Evolutionary conservation across 306 rosid species (phyloP), one percentile per base, ranked within the genome.

Genomic region (Datisca glomerata): DNA sequence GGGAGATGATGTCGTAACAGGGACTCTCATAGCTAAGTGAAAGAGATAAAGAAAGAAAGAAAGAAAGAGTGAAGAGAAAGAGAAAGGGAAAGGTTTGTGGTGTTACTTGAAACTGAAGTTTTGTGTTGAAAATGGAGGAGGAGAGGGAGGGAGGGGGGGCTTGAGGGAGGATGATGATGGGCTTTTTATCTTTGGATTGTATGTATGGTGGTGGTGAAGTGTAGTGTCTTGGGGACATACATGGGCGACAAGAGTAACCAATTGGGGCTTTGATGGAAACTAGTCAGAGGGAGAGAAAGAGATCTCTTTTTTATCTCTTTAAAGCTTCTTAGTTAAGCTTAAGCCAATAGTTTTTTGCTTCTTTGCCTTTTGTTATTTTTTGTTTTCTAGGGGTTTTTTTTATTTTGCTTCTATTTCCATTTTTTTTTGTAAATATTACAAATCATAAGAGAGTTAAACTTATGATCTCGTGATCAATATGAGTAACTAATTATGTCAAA

Each of bases 11-110:
- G n/a, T n/a, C n/a, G n/a, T n/a, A n/a, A n/a, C 56, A 24, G 94
- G 81, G 61, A 80, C 89, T 81, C 84, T 85, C 93, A 85, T 85
- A 23, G 49, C 72, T 70, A 45, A 29, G 43, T 38, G 4, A 18
- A 11, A 27, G 51, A 17, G 4, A n/a, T n/a, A n/a, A n/a, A n/a
- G n/a, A n/a, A n/a, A n/a, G n/a, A n/a, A n/a, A n/a, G n/a, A n/a
- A n/a, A n/a, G n/a, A n/a, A n/a, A n/a, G n/a, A n/a, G n/a, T n/a
- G n/a, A n/a, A n/a, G n/a, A n/a, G n/a, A n/a, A n/a, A n/a, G n/a
- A n/a, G n/a, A n/a, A n/a, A n/a, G n/a, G n/a, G n/a, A n/a, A n/a
- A n/a, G n/a, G n/a, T n/a, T n/a, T n/a, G n/a, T n/a, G n/a, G 35
- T 10, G 12, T 31, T 13, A 8, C 12, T 31, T 8, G 12, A 15